A percentile compares a stretch with the other conserved stretches of the same genome.
Evolutionary conservation across 129 eudicot genomes (phyloP).

Genomic region (Arctium minus): DNA sequence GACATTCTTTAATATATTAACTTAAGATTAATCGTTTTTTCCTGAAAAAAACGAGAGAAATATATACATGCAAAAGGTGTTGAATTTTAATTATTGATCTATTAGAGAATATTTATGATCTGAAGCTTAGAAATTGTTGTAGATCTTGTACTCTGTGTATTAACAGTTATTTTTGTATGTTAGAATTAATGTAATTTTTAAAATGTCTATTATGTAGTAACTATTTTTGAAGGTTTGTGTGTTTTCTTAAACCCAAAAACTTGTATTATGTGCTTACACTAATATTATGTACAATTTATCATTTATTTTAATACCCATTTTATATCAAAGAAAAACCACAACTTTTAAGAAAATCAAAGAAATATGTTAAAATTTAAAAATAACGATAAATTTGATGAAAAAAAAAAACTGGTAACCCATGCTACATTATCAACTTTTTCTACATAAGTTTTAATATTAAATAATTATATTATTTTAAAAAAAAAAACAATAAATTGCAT

Average conservation of each 20-base stretch:
- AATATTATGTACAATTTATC: background rate
- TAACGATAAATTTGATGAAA: too few relatives aligned
- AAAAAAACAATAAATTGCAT: too few relatives aligned
- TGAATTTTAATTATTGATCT: background rate
- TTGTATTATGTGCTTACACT: background rate
- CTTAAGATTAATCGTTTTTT: background rate
- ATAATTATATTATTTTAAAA: too few relatives aligned
- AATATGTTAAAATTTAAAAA: too few relatives aligned
- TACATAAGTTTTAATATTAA: too few relatives aligned
- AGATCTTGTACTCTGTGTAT: too few relatives aligned
- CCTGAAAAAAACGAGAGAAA: background rate
- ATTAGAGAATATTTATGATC: background rate
- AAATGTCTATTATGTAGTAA: background rate
- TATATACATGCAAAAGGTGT: background rate
- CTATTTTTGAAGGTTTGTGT: background rate
- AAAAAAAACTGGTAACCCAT: too few relatives aligned
- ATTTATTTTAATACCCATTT: too few relatives aligned
- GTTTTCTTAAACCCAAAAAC: background rate
- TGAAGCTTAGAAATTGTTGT: background rate
- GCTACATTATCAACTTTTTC: too few relatives aligned
- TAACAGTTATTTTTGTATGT: too few relatives aligned
- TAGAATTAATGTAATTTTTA: background rate
- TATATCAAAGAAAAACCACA: too few relatives aligned
- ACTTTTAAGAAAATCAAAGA: too few relatives aligned
- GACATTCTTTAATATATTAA: background rate